Evolutionary conservation across 768 basidiomycete genomes (phyloP).

Genomic region (Daedaleopsis nitida): DNA sequence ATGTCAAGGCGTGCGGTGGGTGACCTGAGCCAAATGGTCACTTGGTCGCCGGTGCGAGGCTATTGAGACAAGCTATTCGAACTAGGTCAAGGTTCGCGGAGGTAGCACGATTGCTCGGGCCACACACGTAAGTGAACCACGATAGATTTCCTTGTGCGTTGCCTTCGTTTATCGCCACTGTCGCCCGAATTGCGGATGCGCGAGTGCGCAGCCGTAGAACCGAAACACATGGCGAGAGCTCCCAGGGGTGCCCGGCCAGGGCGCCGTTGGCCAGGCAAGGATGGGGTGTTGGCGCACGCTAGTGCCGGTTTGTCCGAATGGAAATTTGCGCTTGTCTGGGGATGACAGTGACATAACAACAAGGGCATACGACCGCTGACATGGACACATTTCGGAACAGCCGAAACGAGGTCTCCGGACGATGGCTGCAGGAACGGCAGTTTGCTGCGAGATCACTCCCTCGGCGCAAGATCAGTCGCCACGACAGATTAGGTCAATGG

Average conservation of each 20-base stretch:
- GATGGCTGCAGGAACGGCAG: neutral
- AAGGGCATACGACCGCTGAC: neutral
- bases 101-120: neutral
- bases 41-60: neutral
- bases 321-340: slow-evolving; percentile 10
- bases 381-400: slow-evolving; percentile 1
- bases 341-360: slow-evolving; percentile 4
- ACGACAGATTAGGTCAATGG: slow-evolving; percentile 3
- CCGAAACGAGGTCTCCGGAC: neutral
- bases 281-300: neutral
- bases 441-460: neutral
- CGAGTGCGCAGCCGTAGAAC: slow-evolving; percentile 2
- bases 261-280: neutral
- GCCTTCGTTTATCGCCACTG: neutral
- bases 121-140: neutral
- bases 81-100: neutral
- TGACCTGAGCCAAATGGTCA: neutral
- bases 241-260: slow-evolving; percentile 1
- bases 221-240: slow-evolving; percentile 1
- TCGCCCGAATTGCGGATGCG: neutral
- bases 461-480: neutral
- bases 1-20: neutral
- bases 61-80: neutral
- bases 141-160: neutral
- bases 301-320: slow-evolving; percentile 2